Evolutionary conservation across 768 basidiomycete species (phyloP).

Genomic region (Leccinellum albellum): DNA sequence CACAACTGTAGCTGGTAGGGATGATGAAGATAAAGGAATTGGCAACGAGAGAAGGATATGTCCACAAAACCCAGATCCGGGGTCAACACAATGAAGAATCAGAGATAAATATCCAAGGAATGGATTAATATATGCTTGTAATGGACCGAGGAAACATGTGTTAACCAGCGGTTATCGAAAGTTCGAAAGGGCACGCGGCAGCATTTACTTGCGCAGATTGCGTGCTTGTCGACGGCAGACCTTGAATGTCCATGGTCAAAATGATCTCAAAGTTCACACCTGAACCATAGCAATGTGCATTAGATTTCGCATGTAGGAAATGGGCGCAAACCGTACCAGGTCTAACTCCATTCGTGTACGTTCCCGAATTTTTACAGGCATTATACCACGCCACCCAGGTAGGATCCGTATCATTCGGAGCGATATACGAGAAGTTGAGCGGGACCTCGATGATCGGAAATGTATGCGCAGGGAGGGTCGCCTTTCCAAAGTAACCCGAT

Average conservation of each 20-base stretch:
- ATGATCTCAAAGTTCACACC: constrained; percentile 62
- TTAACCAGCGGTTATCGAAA: constrained; percentile 52
- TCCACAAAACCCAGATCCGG: constrained; percentile 8
- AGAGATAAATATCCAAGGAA: constrained; percentile 14
- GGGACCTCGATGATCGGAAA: constrained; percentile 69
- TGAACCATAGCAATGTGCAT: constrained; percentile 5
- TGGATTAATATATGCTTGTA: neutral
- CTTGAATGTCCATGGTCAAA: constrained; percentile 64
- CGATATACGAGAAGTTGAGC: constrained; percentile 80
- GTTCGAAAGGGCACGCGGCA: constrained; percentile 68
- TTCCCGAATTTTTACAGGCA: constrained; percentile 61
- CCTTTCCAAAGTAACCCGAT: constrained; percentile 55
- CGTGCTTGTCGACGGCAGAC: constrained; percentile 51
- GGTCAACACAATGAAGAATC: constrained; percentile 3
- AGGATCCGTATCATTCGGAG: constrained; percentile 72
- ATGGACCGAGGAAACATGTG: neutral
- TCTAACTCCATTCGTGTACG: constrained; percentile 48
- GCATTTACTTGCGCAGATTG: constrained; percentile 55
- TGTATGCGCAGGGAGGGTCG: constrained; percentile 61
- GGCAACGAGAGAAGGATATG: neutral
- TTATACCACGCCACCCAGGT: constrained; percentile 84
- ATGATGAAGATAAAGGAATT: neutral
- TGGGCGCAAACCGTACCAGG: constrained; percentile 46
- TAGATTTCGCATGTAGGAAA: neutral
- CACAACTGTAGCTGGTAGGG: neutral